These are phyloP conservation scores for Linaria vulgaris DNA, from an alignment of 257 asterid genomes.

Conservation along the genomic window DNA sequence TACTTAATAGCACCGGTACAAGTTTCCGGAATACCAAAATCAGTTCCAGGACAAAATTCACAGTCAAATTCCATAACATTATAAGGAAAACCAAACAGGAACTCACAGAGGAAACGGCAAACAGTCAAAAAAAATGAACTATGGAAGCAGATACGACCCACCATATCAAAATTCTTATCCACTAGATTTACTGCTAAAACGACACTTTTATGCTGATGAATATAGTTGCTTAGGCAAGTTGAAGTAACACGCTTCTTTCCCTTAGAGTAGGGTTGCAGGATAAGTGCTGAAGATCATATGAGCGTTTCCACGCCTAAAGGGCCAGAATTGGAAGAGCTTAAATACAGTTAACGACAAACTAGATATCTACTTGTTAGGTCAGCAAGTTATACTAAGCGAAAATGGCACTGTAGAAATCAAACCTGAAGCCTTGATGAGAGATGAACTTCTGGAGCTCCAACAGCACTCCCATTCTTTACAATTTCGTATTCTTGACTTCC, in stretches of 20 bases:
- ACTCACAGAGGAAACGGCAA: neutral
- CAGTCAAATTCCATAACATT: neutral
- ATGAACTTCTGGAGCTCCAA: slow-evolving; percentile 91
- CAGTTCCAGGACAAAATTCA: slow-evolving; percentile 5
- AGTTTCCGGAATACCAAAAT: neutral
- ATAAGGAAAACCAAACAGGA: slow-evolving; percentile 7
- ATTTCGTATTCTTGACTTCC: slow-evolving; percentile 76
- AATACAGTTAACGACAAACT: slow-evolving; percentile 1
- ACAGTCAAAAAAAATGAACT: neutral
- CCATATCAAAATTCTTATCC: neutral
- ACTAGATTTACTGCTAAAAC: neutral
- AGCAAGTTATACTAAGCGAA: neutral
- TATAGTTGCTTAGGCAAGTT: neutral
- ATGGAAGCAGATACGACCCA: neutral
- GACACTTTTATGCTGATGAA: slow-evolving; percentile 5
- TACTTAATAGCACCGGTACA: no score
- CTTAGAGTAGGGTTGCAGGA: neutral
- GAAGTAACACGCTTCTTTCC: neutral
- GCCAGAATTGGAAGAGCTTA: neutral
- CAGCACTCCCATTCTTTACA: slow-evolving; percentile 72
- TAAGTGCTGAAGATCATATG: slow-evolving; percentile 6
- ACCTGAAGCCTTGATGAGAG: slow-evolving; percentile 91
- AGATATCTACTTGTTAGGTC: no score
- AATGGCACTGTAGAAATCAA: neutral
- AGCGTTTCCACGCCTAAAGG: neutral